Percentiles rank a stretch among this genome's conserved stretches.
Evolutionary conservation across 495 filamentous ascomycete genomes (phyloP).

Genomic region (Clohesyomyces aquaticus): DNA sequence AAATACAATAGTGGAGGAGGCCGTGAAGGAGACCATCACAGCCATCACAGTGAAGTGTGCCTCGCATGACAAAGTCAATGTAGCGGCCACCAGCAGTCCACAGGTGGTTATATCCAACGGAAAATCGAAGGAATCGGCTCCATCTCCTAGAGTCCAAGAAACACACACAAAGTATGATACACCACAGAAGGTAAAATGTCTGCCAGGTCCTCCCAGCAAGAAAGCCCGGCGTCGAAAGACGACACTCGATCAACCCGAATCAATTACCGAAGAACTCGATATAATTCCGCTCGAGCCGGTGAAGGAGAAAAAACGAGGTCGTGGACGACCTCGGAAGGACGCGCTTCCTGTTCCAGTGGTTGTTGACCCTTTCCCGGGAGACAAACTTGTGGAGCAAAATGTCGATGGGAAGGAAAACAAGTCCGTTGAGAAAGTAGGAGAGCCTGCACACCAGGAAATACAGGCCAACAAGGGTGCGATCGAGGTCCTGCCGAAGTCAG

Average conservation of each 20-base stretch:
- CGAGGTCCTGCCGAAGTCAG: not conserved
- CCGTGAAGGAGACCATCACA: too few relatives aligned
- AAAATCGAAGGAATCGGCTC: not conserved
- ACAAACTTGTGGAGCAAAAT: too few relatives aligned
- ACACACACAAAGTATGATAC: not conserved
- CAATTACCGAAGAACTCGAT: not conserved
- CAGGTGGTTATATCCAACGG: slow-evolving; percentile 21
- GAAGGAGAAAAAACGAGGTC: slow-evolving; percentile 35
- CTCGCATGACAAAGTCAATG: not conserved
- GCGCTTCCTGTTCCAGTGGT: not conserved
- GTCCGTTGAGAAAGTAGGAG: too few relatives aligned
- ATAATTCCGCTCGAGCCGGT: not conserved
- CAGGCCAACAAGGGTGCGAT: not conserved
- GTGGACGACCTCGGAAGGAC: slow-evolving; percentile 33
- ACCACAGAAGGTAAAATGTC: slow-evolving; percentile 1
- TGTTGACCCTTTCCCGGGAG: not conserved
- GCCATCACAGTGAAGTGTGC: not conserved
- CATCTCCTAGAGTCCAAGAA: not conserved
- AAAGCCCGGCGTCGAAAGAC: slow-evolving; percentile 33
- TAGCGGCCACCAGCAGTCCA: slow-evolving; percentile 3
- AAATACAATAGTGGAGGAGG: too few relatives aligned
- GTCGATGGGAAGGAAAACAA: not conserved
- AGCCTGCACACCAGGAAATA: too few relatives aligned
- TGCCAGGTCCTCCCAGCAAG: not conserved
- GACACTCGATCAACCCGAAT: slow-evolving; percentile 18